Base-by-base conservation (phyloP, 306 rosid species). In the Trichosanthes cucumerina region DNA sequence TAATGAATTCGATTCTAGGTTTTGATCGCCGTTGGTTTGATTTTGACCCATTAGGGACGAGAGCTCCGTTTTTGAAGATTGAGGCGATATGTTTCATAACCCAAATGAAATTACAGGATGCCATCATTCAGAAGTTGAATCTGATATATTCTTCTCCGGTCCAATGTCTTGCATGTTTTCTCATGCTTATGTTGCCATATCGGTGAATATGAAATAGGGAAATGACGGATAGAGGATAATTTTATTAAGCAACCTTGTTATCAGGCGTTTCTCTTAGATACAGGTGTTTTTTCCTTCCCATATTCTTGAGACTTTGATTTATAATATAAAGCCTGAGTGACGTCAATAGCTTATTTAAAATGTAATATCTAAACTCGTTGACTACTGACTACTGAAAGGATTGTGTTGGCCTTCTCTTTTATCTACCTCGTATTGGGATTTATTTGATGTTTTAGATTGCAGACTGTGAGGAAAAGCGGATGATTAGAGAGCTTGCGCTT, bases 381-480 rank as follows among this genome's bases (percentile, higher is more conserved):
- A 24, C 9, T 44, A 68, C 15, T n/a, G 23, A 26, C 23, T 38
- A 31, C 31, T 34, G 49, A 36, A 69, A 69, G 54, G n/a, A 36
- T 31, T 75, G 46, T 24, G 3, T 82, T 62, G 50, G 38, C 19
- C 24, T 39, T 82, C 31, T 26, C 43, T 73, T 39, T 24, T 39
- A 44, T 68, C 36, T 76, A 46, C 58, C 54, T 26, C 31, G 79
- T 15, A 57, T 80, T 86, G 81, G 72, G 83, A 82, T 88, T 94
- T 81, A 91, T 93, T 90, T 84, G 86, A 65, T 63, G 54, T 73
- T 81, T 57, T 86, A 86, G 88, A 85, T 89, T 88, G 84, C 99
- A 96, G 98, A 91, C 86, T 88, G 80, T 82, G 90, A 91, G 82
- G 93, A 91, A 75, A 93, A 88, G 79, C 89, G 99, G 84, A 78